Percentiles rank a stretch among this genome's conserved stretches.
Conservation (phyloP, 2,329 filamentous ascomycete species). For the Torrubiellomyces zombiae region DNA sequence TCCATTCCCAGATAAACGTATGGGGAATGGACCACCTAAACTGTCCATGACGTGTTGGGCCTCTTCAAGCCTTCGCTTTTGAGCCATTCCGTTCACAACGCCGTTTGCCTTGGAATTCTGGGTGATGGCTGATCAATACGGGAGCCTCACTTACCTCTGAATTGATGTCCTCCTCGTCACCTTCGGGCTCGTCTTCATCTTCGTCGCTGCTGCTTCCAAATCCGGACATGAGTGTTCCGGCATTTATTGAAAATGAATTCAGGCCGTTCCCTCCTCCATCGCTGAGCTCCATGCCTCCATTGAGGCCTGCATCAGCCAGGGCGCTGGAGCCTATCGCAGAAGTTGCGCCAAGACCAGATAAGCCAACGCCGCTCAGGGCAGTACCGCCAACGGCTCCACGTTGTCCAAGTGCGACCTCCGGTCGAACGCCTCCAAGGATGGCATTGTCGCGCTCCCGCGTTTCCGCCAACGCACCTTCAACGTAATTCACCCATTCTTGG, state of each 20-base stretch:
- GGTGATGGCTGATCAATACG: too few relatives aligned
- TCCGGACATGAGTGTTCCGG: slow-evolving; percentile 65
- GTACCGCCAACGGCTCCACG: slow-evolving; percentile 42
- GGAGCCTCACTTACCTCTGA: slow-evolving; percentile 44
- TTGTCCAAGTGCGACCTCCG: slow-evolving; percentile 73
- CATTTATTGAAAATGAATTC: slow-evolving; percentile 55
- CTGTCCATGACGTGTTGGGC: too few relatives aligned
- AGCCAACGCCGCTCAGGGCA: slow-evolving; percentile 30
- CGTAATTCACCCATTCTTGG: slow-evolving; percentile 83
- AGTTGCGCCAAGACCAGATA: slow-evolving; percentile 25
- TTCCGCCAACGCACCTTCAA: slow-evolving; percentile 82
- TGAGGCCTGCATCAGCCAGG: slow-evolving; percentile 66
- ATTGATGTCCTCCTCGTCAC: slow-evolving; percentile 59
- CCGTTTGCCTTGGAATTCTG: slow-evolving; percentile 12
- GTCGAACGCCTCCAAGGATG: slow-evolving; percentile 88
- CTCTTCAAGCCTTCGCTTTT: too few relatives aligned
- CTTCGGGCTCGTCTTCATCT: slow-evolving; percentile 87
- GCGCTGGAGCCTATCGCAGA: slow-evolving; percentile 40
- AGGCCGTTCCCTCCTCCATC: slow-evolving; percentile 51
- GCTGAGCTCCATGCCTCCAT: slow-evolving; percentile 53
- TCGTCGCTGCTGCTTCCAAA: slow-evolving; percentile 93
- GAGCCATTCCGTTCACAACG: too few relatives aligned
- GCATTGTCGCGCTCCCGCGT: slow-evolving; percentile 93
- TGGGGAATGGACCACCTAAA: too few relatives aligned
- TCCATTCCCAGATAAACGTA: too few relatives aligned